Evolutionary conservation across 2,329 filamentous ascomycete genomes (phyloP), one percentile per base, ranked within the genome.

Genomic region (Arthrobotrys iridis): DNA sequence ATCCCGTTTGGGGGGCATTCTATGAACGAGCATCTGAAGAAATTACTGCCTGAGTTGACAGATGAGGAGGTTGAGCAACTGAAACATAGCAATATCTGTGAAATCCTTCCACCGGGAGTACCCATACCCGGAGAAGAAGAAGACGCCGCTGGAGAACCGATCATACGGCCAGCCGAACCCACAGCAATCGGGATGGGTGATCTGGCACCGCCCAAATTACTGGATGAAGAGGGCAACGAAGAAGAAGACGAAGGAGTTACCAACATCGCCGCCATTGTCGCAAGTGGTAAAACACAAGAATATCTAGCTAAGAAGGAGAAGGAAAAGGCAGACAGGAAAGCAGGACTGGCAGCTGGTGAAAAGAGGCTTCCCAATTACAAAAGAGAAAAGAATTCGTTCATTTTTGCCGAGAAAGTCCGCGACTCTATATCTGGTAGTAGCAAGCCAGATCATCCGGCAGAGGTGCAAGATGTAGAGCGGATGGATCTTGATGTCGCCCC

Each of bases 181-280:
- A 67, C 66, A 8, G 66, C 77, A 5, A 33, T 76, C 11, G 72
- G 58, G 11, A 66, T 76, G 65, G 72, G 72, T 10, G 66, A 41
- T 4, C 18, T 71, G 1, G 15, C 58, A 2, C 48, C 50, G 7
- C 60, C 58, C 4, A 70, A 65, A 20, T 62, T 62, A 3, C 40
- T 46, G 7, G 71, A 71, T 11, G 72, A 70, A 11, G 85, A 80
- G 22, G 80, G 80, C 52, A 79, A 76, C 63, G 80, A 81, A 6
- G 82, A 83, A 2, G 84, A 86, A 1, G 87, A 89, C 0, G 91
- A 94, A 70, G 92, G 92, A 22, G 91, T 93, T 6, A 84, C 95
- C 2, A 91, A 95, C 78, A 91, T 95, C 50, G 92, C 92, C n/a
- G 90, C 87, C 78, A 93, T 95, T 77, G 91, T 95, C 35, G 91